phyloP scores from a whole-genome alignment of 495 filamentous ascomycete species.

The Penicillium desertorum region DNA sequence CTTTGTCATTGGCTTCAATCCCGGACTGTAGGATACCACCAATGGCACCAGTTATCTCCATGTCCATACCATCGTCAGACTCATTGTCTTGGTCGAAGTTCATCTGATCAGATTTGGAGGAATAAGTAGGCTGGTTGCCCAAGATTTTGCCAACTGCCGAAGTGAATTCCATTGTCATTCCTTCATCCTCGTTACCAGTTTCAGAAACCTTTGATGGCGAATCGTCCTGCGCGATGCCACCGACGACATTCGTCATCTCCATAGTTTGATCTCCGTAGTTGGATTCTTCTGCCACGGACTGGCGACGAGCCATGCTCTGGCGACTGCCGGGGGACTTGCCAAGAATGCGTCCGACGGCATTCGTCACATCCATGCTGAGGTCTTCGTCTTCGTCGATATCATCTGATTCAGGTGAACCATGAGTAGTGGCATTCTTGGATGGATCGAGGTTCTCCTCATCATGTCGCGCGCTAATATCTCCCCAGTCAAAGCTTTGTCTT shows the following conservation, averaged over 20 bases:
- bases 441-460: conserved; percentile 65
- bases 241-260: conserved; percentile 75
- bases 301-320: conserved; percentile 38
- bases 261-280: conserved; percentile 64
- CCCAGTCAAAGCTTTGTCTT: conserved; percentile 47
- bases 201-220: conserved; percentile 39
- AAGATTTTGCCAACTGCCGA: conserved; percentile 68
- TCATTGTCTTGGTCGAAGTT: conserved; percentile 39
- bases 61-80: conserved; percentile 50
- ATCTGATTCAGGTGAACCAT: conserved; percentile 19
- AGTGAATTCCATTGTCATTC: conserved; percentile 82
- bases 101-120: conserved; percentile 29
- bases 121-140: conserved; percentile 31
- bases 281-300: conserved; percentile 42
- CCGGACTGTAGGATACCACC: conserved; percentile 61
- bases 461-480: conserved; percentile 49
- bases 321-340: conserved; percentile 41
- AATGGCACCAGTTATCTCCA: conserved; percentile 74
- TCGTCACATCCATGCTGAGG: conserved; percentile 84
- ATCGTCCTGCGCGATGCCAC: conserved; percentile 52
- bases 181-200: conserved; percentile 59
- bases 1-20: conserved; percentile 38
- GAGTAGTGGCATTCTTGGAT: conserved; percentile 32
- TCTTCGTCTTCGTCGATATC: conserved; percentile 55
- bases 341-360: conserved; percentile 77